phyloP scores from a whole-genome alignment of 108 stramenopile species.

The Cyclotella kingstonii region DNA sequence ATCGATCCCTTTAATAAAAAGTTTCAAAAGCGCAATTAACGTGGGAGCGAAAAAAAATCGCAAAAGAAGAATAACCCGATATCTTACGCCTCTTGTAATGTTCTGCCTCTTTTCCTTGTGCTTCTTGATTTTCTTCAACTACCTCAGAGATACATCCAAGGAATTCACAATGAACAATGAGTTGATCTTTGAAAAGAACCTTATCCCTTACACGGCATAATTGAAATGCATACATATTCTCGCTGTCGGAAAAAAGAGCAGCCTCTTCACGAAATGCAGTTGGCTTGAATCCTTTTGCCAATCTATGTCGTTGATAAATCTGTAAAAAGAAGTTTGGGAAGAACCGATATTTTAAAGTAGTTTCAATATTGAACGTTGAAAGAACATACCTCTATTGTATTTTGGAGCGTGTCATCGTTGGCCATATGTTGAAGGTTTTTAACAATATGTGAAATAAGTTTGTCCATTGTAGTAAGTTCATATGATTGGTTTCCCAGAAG shows the following conservation, averaged over 20 bases:
- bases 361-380: neutral
- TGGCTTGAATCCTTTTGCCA: constrained; percentile 75
- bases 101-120: constrained; percentile 15
- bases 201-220: no score
- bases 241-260: constrained; percentile 77
- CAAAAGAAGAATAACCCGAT: neutral
- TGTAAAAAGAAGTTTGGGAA: neutral
- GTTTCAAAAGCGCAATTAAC: neutral
- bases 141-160: constrained; percentile 80
- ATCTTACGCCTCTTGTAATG: constrained; percentile 39
- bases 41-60: neutral
- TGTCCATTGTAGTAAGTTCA: constrained; percentile 90
- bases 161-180: constrained; percentile 69
- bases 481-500: constrained; percentile 83
- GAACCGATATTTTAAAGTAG: neutral
- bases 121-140: constrained; percentile 41
- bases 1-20: constrained; percentile 4
- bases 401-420: constrained; percentile 82
- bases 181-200: constrained; percentile 58
- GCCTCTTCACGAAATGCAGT: constrained; percentile 86
- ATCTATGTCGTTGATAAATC: constrained; percentile 73
- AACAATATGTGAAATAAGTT: constrained; percentile 78
- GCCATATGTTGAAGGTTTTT: constrained; percentile 85
- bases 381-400: constrained; percentile 55
- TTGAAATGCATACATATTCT: constrained; percentile 88